Percentiles rank a stretch among this genome's conserved stretches.
Conservation (phyloP, 305 asterid genomes). For the Fraxinus dipetala region DNA sequence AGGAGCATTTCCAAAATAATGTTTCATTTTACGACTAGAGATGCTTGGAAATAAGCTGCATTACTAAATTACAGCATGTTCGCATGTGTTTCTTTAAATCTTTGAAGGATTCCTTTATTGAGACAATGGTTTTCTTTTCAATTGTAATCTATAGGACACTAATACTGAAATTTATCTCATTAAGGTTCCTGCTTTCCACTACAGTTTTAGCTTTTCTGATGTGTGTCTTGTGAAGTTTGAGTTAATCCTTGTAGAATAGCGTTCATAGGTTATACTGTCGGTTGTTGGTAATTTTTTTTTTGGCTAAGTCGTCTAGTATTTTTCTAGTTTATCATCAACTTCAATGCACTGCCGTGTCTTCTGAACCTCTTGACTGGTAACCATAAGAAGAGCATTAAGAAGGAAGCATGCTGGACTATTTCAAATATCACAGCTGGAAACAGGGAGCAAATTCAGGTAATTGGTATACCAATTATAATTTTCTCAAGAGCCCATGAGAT, state of each 20-base stretch:
- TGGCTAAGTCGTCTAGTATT: neutral
- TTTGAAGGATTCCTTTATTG: neutral
- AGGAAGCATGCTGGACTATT: constrained; percentile 93
- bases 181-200: neutral
- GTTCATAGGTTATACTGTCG: neutral
- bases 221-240: neutral
- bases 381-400: constrained; percentile 80
- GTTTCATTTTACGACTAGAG: neutral
- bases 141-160: neutral
- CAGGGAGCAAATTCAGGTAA: constrained; percentile 80
- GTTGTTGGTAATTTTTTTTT: neutral
- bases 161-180: neutral
- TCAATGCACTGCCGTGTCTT: constrained; percentile 55
- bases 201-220: neutral
- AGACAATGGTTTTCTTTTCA: neutral
- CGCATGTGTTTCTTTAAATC: neutral
- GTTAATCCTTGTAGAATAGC: neutral
- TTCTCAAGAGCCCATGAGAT: neutral
- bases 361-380: constrained; percentile 56
- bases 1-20: neutral
- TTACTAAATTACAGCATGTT: neutral
- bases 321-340: constrained; percentile 61
- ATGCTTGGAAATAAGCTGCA: neutral
- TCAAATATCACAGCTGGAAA: constrained; percentile 94
- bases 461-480: neutral